phyloP scores from a whole-genome alignment of 805 yeast genomes.

The Teunomyces atbi region DNA sequence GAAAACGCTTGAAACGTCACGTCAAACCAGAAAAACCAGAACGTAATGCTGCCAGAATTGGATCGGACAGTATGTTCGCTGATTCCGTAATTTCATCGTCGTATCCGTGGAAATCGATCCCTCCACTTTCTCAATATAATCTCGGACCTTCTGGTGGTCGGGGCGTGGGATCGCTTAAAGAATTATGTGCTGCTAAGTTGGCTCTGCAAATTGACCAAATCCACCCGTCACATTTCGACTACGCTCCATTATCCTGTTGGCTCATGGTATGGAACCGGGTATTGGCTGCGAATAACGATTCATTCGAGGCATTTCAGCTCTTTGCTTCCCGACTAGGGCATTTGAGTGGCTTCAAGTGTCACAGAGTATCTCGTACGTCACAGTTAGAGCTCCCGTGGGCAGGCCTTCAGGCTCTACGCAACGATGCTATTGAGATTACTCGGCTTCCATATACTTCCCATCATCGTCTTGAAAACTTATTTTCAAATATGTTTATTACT shows the following conservation, averaged over 20 bases:
- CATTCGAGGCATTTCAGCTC: constrained; percentile 24
- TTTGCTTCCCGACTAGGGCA: constrained; percentile 24
- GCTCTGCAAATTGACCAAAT: constrained; percentile 27
- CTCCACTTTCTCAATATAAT: constrained; percentile 16
- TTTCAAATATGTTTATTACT: constrained; percentile 24
- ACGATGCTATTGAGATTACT: constrained; percentile 13
- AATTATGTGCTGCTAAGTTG: constrained; percentile 25
- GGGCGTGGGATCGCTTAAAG: constrained; percentile 13
- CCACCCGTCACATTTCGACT: constrained; percentile 17
- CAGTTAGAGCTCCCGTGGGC: background rate
- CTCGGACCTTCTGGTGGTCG: constrained; percentile 6
- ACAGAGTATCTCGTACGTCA: constrained; percentile 9
- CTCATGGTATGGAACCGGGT: constrained; percentile 32
- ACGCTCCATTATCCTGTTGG: constrained; percentile 31
- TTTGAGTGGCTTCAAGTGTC: constrained; percentile 23
- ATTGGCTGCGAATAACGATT: constrained; percentile 25
- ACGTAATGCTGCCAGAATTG: constrained; percentile 2
- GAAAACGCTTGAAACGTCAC: background rate
- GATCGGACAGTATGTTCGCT: constrained; percentile 7
- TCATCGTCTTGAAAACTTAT: constrained; percentile 39
- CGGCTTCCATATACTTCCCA: constrained; percentile 13
- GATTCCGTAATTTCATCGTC: constrained; percentile 6
- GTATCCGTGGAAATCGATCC: constrained; percentile 14
- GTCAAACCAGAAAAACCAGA: constrained; percentile 2
- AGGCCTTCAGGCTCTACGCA: constrained; percentile 6